Evolutionary conservation across 2,329 filamentous ascomycete genomes (phyloP).

Genomic region (Penicillium janthinellum): DNA sequence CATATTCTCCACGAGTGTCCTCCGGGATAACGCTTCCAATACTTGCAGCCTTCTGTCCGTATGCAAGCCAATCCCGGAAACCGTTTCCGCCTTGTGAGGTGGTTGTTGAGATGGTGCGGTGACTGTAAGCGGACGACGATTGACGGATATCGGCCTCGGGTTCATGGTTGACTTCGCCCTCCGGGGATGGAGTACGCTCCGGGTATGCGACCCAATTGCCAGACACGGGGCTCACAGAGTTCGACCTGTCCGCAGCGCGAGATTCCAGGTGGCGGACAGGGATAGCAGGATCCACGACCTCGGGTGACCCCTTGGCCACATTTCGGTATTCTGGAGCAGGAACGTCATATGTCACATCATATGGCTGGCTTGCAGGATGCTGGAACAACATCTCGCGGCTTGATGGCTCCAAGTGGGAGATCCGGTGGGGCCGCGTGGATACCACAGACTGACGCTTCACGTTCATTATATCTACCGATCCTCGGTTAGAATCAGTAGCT

Average conservation of each 20-base stretch:
- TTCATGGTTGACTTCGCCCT: constrained; percentile 24
- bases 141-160: constrained; percentile 30
- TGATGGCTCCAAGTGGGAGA: constrained; percentile 35
- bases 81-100: constrained; percentile 28
- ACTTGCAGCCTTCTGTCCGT: constrained; percentile 33
- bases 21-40: constrained; percentile 35
- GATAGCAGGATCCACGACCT: constrained; percentile 35
- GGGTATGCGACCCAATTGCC: constrained; percentile 47
- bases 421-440: constrained; percentile 45
- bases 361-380: constrained; percentile 31
- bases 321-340: constrained; percentile 32
- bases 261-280: constrained; percentile 34
- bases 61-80: constrained; percentile 39
- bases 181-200: constrained; percentile 36
- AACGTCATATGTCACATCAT: constrained; percentile 30
- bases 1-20: constrained; percentile 41
- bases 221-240: constrained; percentile 41
- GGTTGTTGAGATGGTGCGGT: constrained; percentile 28
- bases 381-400: constrained; percentile 36
- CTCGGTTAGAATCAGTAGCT: constrained; percentile 56
- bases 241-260: constrained; percentile 31
- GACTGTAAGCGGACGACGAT: constrained; percentile 39
- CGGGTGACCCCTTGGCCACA: constrained; percentile 32
- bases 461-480: constrained; percentile 51
- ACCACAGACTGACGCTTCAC: constrained; percentile 53